A percentile compares a stretch with the other conserved stretches of the same genome.
Conservation (phyloP, 352 stramenopile genomes). For the Globisporangium cystogenes region DNA sequence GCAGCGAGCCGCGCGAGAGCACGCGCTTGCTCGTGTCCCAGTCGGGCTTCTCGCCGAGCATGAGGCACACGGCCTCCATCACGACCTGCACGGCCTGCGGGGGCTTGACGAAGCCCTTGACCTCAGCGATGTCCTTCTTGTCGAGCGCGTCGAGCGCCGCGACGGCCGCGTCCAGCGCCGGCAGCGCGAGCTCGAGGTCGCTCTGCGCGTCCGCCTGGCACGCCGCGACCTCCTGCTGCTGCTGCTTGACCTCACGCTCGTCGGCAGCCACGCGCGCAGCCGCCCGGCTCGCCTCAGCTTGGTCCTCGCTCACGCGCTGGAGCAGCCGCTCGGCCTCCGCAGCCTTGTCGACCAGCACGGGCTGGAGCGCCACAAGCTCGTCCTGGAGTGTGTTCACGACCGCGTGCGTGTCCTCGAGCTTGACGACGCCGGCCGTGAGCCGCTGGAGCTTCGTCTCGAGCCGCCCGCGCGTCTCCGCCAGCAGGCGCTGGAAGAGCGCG, state of each 20-base stretch:
- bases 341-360: slow-evolving; percentile 53
- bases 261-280: slow-evolving; percentile 48
- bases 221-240: slow-evolving; percentile 49
- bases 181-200: slow-evolving; percentile 68
- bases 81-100: slow-evolving; percentile 79
- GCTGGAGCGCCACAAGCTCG: slow-evolving; percentile 84
- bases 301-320: slow-evolving; percentile 52
- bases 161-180: slow-evolving; percentile 69
- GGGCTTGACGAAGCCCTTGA: slow-evolving; percentile 84
- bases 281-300: slow-evolving; percentile 41
- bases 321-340: slow-evolving; percentile 61
- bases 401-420: slow-evolving; percentile 67
- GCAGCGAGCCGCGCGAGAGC: slow-evolving; percentile 64
- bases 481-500: slow-evolving; percentile 74
- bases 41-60: slow-evolving; percentile 78
- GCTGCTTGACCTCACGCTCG: slow-evolving; percentile 56
- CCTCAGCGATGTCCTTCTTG: slow-evolving; percentile 85
- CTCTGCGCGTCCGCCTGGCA: slow-evolving; percentile 71
- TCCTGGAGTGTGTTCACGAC: slow-evolving; percentile 56
- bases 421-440: slow-evolving; percentile 57
- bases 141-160: slow-evolving; percentile 74
- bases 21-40: slow-evolving; percentile 84
- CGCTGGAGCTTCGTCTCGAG: slow-evolving; percentile 48
- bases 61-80: slow-evolving; percentile 87
- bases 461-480: slow-evolving; percentile 38